These are phyloP conservation scores for Petunia axillaris DNA, from an alignment of 257 asterid genomes.

Conservation along the genomic window DNA sequence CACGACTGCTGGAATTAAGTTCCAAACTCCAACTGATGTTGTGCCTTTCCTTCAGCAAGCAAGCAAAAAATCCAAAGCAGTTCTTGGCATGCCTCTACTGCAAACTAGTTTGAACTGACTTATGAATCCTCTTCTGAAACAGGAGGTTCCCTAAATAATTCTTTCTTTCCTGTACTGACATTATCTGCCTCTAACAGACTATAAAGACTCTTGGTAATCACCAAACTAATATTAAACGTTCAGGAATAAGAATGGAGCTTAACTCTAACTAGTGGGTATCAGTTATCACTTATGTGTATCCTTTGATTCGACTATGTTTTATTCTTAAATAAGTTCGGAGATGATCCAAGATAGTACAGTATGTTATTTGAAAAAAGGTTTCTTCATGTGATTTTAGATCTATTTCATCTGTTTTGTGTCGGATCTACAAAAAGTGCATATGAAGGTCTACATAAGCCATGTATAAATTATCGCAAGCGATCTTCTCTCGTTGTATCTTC, in stretches of 20 bases:
- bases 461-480: not conserved
- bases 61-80: too few species aligned
- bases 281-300: too few species aligned
- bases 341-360: not conserved
- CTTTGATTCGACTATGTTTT: not conserved
- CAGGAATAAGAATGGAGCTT: not conserved
- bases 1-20: too few species aligned
- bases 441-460: not conserved
- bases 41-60: too few species aligned
- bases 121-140: not conserved
- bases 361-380: not conserved
- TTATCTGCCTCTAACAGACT: conserved; percentile 1
- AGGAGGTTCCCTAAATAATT: not conserved
- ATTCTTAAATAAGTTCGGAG: not conserved
- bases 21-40: too few species aligned
- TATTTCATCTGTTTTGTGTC: not conserved
- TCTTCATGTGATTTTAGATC: not conserved
- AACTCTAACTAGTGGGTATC: not conserved
- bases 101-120: not conserved
- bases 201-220: not conserved
- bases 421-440: not conserved
- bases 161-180: not conserved
- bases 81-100: too few species aligned
- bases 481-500: not conserved
- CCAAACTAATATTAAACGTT: not conserved